phyloP scores from a whole-genome alignment of 495 filamentous ascomycete species.

The Articulospora tetracladia region DNA sequence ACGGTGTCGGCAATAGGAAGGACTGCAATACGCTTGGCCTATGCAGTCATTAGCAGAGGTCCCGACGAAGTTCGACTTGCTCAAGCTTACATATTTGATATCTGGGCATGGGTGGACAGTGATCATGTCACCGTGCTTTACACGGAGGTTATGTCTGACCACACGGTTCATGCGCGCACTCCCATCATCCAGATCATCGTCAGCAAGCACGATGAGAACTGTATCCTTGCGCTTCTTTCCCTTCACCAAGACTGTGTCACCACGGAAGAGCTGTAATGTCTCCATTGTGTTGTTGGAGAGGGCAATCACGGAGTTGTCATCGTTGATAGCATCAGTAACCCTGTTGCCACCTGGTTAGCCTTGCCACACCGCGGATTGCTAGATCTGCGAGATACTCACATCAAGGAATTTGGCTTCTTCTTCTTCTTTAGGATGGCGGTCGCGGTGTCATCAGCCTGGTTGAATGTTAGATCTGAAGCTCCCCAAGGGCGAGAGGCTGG shows the following conservation, averaged over 20 bases:
- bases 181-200: slow-evolving; percentile 97
- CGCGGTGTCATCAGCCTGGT: slow-evolving; percentile 83
- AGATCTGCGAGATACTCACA: slow-evolving; percentile 52
- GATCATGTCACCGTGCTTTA: slow-evolving; percentile 96
- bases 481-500: slow-evolving; percentile 27
- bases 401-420: slow-evolving; percentile 99
- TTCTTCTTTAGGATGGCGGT: slow-evolving; percentile 99
- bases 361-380: neutral
- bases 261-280: slow-evolving; percentile 93
- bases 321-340: slow-evolving; percentile 95
- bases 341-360: slow-evolving; percentile 48
- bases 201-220: slow-evolving; percentile 92
- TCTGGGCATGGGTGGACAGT: slow-evolving; percentile 99
- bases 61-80: neutral
- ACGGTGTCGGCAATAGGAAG: slow-evolving; percentile 98
- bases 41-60: slow-evolving; percentile 23
- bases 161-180: slow-evolving; percentile 96
- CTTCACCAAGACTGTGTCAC: slow-evolving; percentile 95
- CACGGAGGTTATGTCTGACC: slow-evolving; percentile 94
- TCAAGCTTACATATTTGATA: slow-evolving; percentile 91
- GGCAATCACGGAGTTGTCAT: slow-evolving; percentile 99
- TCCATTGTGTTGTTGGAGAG: slow-evolving; percentile 99
- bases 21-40: slow-evolving; percentile 99
- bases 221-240: slow-evolving; percentile 99
- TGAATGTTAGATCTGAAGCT: slow-evolving; percentile 27